Percentiles rank a stretch among this genome's conserved stretches.
phyloP scores from a whole-genome alignment of 148 eudicot species.

The Bassia scoparia region DNA sequence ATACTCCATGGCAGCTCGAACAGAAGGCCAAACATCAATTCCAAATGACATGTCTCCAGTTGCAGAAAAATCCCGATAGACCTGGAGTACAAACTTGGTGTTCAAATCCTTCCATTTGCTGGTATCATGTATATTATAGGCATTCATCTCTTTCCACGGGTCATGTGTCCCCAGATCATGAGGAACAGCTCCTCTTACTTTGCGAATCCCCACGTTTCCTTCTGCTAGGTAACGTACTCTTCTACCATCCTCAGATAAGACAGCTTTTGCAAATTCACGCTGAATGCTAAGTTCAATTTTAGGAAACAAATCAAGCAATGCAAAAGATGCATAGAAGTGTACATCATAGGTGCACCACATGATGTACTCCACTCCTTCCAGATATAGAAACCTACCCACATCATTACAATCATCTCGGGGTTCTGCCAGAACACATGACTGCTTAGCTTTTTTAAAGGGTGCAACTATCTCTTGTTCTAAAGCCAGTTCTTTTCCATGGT shows the following conservation, averaged over 20 bases:
- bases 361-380: slow-evolving; percentile 95
- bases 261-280: slow-evolving; percentile 95
- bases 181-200: slow-evolving; percentile 89
- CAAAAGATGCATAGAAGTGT: slow-evolving; percentile 97
- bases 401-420: slow-evolving; percentile 46
- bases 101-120: slow-evolving; percentile 98
- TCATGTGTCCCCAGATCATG: slow-evolving; percentile 98
- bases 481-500: slow-evolving; percentile 25
- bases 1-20: slow-evolving; percentile 91
- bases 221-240: slow-evolving; percentile 83
- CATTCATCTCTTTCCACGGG: slow-evolving; percentile 99
- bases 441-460: slow-evolving; percentile 25
- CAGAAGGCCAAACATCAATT: slow-evolving; percentile 95
- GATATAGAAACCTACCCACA: slow-evolving; percentile 89
- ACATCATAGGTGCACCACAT: slow-evolving; percentile 99
- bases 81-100: slow-evolving; percentile 97
- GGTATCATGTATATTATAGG: slow-evolving; percentile 95
- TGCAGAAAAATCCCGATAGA: slow-evolving; percentile 84
- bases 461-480: slow-evolving; percentile 26
- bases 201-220: slow-evolving; percentile 89
- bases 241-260: slow-evolving; percentile 76
- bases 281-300: slow-evolving; percentile 96
- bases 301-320: slow-evolving; percentile 87
- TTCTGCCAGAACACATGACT: slow-evolving; percentile 17
- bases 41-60: slow-evolving; percentile 94